Percentiles rank a stretch among this genome's conserved stretches.
Evolutionary conservation across 345 rosid species (phyloP).

Genomic region (Odontarrhena argentea): DNA sequence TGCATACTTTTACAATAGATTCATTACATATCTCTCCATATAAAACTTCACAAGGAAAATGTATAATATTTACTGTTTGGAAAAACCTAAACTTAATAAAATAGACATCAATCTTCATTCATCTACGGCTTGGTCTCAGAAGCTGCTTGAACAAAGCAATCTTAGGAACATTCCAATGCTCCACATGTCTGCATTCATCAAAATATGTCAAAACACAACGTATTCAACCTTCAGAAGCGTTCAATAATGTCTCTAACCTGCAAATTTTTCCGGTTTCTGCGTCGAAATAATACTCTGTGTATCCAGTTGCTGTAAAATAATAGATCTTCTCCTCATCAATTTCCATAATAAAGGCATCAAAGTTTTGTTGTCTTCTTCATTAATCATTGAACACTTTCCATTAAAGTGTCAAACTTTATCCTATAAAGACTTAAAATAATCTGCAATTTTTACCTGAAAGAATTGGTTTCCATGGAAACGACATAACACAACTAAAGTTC

Average conservation of each 20-base stretch:
- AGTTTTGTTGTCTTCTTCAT: neutral
- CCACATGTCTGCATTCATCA: slow-evolving; percentile 65
- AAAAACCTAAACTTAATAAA: neutral
- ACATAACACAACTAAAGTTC: slow-evolving; percentile 88
- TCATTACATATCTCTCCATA: slow-evolving; percentile 12
- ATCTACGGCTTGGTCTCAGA: slow-evolving; percentile 65
- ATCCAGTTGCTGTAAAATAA: slow-evolving; percentile 74
- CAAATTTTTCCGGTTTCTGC: slow-evolving; percentile 68
- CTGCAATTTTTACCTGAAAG: slow-evolving; percentile 59
- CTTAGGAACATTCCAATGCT: slow-evolving; percentile 95
- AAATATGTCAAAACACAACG: neutral
- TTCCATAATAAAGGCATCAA: slow-evolving; percentile 2
- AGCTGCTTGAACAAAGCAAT: slow-evolving; percentile 78
- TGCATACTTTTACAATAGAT: neutral
- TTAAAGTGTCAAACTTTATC: slow-evolving; percentile 32
- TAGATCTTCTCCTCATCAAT: neutral
- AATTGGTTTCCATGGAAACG: slow-evolving; percentile 96
- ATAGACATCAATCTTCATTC: slow-evolving; percentile 25
- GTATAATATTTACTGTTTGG: slow-evolving; percentile 5
- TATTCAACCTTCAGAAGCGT: neutral
- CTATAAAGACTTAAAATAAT: slow-evolving; percentile 1
- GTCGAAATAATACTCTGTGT: slow-evolving; percentile 82
- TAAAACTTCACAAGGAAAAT: neutral
- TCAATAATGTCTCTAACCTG: slow-evolving; percentile 52
- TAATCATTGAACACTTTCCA: slow-evolving; percentile 11